phyloP scores from a whole-genome alignment of 345 rosid species.

The Salix caprea region DNA sequence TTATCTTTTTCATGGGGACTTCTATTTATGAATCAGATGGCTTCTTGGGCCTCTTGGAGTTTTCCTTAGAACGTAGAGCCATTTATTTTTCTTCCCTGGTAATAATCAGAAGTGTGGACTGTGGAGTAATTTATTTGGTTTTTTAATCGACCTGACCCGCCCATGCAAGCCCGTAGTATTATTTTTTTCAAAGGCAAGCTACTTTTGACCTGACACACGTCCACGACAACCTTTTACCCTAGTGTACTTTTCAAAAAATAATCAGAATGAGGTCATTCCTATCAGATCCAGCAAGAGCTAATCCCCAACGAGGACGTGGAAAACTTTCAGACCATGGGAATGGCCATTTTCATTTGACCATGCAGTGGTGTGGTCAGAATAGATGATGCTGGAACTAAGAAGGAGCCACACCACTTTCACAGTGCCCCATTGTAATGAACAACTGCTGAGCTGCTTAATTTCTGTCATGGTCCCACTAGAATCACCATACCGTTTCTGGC shows the following conservation, averaged over 20 bases:
- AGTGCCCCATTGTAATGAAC: not conserved
- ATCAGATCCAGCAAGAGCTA: not conserved
- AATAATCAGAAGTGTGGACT: not conserved
- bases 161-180: too few relatives aligned
- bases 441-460: not conserved
- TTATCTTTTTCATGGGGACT: not conserved
- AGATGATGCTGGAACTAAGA: too few relatives aligned
- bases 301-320: not conserved
- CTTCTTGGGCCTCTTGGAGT: not conserved
- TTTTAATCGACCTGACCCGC: too few relatives aligned
- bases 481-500: not conserved
- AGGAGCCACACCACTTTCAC: not conserved
- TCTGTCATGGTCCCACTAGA: not conserved
- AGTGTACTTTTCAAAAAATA: not conserved
- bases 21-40: not conserved
- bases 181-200: not conserved
- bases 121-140: not conserved
- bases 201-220: not conserved
- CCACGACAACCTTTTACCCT: not conserved
- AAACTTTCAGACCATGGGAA: not conserved
- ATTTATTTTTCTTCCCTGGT: not conserved
- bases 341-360: not conserved
- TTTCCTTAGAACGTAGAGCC: not conserved
- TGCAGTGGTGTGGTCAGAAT: not conserved
- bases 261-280: not conserved